Evolutionary conservation across 2,329 filamentous ascomycete genomes (phyloP), one percentile per base, ranked within the genome.

Genomic region (Fusarium napiforme): DNA sequence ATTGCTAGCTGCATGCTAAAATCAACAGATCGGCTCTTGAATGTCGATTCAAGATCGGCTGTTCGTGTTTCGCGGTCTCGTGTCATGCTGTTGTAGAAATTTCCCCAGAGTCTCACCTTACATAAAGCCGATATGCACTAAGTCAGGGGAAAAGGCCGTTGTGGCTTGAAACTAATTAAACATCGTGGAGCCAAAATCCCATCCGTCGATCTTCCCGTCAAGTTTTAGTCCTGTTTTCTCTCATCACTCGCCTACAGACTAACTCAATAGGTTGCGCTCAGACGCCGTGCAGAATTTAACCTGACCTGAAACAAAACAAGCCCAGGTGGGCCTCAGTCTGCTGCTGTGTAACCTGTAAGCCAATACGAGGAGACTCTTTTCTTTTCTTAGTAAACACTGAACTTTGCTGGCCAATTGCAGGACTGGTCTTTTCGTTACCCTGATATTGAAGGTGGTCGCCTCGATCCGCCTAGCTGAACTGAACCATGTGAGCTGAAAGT

Each of bases 161-260:
- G 50, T 55, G 50, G 50, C 50, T 55, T 42, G 23, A 21, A 55
- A 55, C 50, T 55, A 42, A 55, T 52, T 52, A 52, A 52, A 52
- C 30, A 10, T 36, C 28, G 9, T 26, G 30, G n/a, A 26, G 30
- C 14, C 47, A 34, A 26, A 52, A 19, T 19, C 47, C 4, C n/a
- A 34, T 23, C 11, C 16, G 47, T 3, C 30, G n/a, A 52, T 52
- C 49, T 26, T 36, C 11, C 26, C 49, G 9, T 52, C 49, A 26
- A 15, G n/a, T 26, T 52, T 36, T 52, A 30, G 23, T 55, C 23
- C 7, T 30, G 19, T 55, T 40, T n/a, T 55, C 50, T 40, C 23
- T 39, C 10, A 18, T 9, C 26, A 18, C 34, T 37, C 9, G 18
- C 12, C 9, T 19, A 52, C 2, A 36, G n/a, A 21, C 32, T 40